phyloP scores from a whole-genome alignment of 2,329 filamentous ascomycete genomes.

The Ploettnerulaceae sp. region DNA sequence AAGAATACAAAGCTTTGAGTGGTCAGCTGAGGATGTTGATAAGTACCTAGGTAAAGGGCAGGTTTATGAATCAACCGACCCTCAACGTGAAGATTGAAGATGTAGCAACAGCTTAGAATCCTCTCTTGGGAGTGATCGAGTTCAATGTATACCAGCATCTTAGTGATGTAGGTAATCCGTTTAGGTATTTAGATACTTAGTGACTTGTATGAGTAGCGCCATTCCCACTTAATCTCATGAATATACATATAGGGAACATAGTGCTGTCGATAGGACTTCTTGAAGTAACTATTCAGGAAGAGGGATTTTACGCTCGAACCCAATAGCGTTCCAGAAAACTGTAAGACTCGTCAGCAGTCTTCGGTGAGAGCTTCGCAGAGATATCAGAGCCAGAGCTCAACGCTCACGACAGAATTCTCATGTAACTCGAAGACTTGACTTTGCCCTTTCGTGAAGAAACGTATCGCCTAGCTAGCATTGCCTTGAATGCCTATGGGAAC shows the following conservation, averaged over 20 bases:
- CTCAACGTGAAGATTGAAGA: conserved; percentile 2
- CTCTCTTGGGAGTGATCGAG: conserved; percentile 2
- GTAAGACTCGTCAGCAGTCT: not conserved
- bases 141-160: conserved; percentile 4
- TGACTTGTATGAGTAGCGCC: too few relatives aligned
- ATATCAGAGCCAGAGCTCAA: conserved; percentile 6
- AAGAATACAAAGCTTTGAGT: too few relatives aligned
- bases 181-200: conserved; percentile 6
- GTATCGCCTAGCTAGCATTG: conserved; percentile 3
- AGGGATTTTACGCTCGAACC: not conserved
- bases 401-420: not conserved
- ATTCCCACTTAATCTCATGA: too few relatives aligned
- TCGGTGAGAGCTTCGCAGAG: not conserved
- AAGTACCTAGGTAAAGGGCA: not conserved
- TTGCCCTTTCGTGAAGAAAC: not conserved
- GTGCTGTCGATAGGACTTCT: too few relatives aligned
- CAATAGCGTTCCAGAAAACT: not conserved
- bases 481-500: not conserved
- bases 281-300: conserved; percentile 5
- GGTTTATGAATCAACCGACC: conserved; percentile 10
- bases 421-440: not conserved
- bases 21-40: too few relatives aligned
- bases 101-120: not conserved
- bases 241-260: too few relatives aligned
- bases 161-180: conserved; percentile 13